Percentiles rank a stretch among this genome's conserved stretches.
Evolutionary conservation across 2,329 filamentous ascomycete genomes (phyloP).

Genomic region (Chaetoscypha palmicola): DNA sequence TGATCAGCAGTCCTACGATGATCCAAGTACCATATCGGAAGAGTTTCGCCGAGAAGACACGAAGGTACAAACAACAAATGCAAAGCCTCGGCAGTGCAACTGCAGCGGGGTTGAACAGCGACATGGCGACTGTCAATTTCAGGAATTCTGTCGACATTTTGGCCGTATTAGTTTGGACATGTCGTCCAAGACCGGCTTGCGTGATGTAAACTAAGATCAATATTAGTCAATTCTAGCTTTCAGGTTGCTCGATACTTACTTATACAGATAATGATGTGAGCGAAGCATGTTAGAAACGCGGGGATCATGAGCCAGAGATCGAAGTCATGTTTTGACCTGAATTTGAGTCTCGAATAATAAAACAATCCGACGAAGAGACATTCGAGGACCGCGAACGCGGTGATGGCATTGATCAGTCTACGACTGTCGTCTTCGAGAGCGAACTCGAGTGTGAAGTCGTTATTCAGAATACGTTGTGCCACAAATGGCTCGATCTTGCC

Average conservation of each 20-base stretch:
- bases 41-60: slow-evolving; percentile 2
- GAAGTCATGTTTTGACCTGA: not conserved
- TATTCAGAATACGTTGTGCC: not conserved
- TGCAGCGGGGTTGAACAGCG: not conserved
- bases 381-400: not conserved
- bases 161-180: not conserved
- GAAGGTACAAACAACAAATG: slow-evolving; percentile 9
- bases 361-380: not conserved
- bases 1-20: not conserved
- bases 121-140: not conserved
- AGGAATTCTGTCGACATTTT: not conserved
- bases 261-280: not conserved
- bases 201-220: not conserved
- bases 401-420: not conserved
- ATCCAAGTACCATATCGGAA: slow-evolving; percentile 4
- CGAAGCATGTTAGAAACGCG: not conserved
- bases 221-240: not conserved
- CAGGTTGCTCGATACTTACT: not conserved
- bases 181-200: not conserved
- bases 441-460: not conserved
- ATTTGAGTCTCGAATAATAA: not conserved
- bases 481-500: not conserved
- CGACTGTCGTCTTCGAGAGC: not conserved
- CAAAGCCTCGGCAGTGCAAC: slow-evolving; percentile 3
- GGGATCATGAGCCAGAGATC: slow-evolving; percentile 5